phyloP scores from a whole-genome alignment of 1,284 basidiomycete species.

The Laetiporus sulphureus region DNA sequence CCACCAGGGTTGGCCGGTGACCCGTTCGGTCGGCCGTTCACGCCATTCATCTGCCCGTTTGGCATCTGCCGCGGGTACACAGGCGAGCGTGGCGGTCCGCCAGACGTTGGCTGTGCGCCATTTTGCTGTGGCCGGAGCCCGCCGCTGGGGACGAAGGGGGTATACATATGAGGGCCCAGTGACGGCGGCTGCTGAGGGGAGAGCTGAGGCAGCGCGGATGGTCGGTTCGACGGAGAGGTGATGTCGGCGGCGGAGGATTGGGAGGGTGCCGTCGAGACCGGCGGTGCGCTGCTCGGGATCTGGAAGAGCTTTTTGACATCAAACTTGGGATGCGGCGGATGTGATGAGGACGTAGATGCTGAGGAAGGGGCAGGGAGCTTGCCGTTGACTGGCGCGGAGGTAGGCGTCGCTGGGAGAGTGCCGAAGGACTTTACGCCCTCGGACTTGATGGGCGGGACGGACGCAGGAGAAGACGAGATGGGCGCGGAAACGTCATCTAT shows the following conservation, averaged over 20 bases:
- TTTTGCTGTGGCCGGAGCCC: conserved; percentile 26
- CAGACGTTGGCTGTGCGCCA: conserved; percentile 31
- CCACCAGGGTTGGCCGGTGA: conserved; percentile 35
- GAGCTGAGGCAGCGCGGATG: conserved; percentile 38
- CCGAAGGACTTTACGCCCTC: conserved; percentile 79
- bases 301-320: conserved; percentile 70
- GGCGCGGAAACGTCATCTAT: conserved; percentile 67
- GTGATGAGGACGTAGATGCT: conserved; percentile 30
- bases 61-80: conserved; percentile 53
- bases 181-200: conserved; percentile 34
- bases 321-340: conserved; percentile 26
- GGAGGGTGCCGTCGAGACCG: conserved; percentile 31
- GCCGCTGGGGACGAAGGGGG: conserved; percentile 30
- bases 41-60: conserved; percentile 51
- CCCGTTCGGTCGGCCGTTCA: conserved; percentile 46
- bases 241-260: conserved; percentile 31
- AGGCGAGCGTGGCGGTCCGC: conserved; percentile 56
- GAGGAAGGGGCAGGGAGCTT: conserved; percentile 33
- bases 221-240: conserved; percentile 35
- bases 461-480: conserved; percentile 64
- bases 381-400: conserved; percentile 36
- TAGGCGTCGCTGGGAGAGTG: conserved; percentile 54
- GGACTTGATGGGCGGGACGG: conserved; percentile 55
- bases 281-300: conserved; percentile 35
- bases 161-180: conserved; percentile 36